Percentiles rank a stretch among this genome's conserved stretches.
These are phyloP conservation scores for Pseudogymnoascus sp. DNA, from an alignment of 2,329 filamentous ascomycete species.

Conservation along the genomic window DNA sequence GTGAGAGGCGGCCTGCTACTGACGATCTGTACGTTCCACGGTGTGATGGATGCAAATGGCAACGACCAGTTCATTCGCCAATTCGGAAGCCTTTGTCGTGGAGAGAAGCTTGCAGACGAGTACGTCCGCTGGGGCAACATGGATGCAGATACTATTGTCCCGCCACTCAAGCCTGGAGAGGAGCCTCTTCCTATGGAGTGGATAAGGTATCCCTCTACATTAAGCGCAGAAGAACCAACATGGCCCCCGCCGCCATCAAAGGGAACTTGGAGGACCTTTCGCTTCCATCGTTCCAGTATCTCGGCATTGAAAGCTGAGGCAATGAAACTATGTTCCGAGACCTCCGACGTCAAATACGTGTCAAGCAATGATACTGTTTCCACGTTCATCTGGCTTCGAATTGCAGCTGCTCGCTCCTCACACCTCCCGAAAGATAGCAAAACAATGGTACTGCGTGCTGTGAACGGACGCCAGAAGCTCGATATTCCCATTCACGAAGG, in stretches of 20 bases:
- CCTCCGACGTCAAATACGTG: not conserved
- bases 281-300: not conserved
- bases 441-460: not conserved
- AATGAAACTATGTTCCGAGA: not conserved
- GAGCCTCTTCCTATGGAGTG: not conserved
- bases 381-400: constrained; percentile 5
- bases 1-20: not conserved
- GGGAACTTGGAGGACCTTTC: constrained; percentile 1
- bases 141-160: not conserved
- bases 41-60: constrained; percentile 5
- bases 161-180: not conserved
- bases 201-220: not conserved
- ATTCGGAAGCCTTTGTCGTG: not conserved
- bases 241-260: not conserved
- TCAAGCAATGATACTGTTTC: constrained; percentile 5
- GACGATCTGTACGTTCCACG: not conserved
- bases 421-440: not conserved
- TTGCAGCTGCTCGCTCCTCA: not conserved
- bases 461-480: not conserved
- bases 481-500: not conserved
- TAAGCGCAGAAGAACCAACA: not conserved
- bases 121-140: not conserved
- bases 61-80: not conserved
- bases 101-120: not conserved
- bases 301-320: not conserved